Evolutionary conservation across 306 rosid species (phyloP), one percentile per base, ranked within the genome.

Genomic region (Carpinus fangiana): DNA sequence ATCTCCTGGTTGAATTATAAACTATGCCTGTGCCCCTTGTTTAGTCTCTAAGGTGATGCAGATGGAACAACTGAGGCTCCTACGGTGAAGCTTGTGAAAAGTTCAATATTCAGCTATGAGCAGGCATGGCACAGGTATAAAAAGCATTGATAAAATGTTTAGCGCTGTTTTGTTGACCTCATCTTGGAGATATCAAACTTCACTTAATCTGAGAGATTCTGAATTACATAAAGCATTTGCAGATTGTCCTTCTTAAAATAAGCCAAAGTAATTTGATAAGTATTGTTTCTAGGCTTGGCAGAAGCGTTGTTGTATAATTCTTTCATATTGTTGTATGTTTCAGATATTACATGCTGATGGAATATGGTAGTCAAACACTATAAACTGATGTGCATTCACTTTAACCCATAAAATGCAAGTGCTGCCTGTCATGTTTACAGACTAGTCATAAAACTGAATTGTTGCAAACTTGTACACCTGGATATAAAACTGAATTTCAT

Each of bases 41-140:
- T 88, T 76, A 88, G 77, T 62, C 59, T 78, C 81, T 78, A 72
- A 76, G 77, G 76, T 87, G 78, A 76, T 84, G 85, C 93, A 94
- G 98, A 89, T 81, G 97, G 84, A 76, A 82, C 64, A 47, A 79
- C 85, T 17, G 93, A 91, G 87, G 84, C 88, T 78, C 90, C 89
- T 50, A 75, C 88, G 3, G 92, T 94, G 76, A 94, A 92, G 91
- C 91, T 94, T 75, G 92, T 94, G 46, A 94, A 94, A 85, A 94
- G 95, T 83, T 90, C 98, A 81, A 82, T 92, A 79, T 92, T 94
- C 90, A 90, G 93, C 86, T 94, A 89, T 76, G 98, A 94, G 90
- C 98, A 94, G 83, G 97, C 97, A 43, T 94, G 98, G 97, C 98
- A 94, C 78, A 90, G 98, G 98, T 94, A 87, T 75, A 78, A 74